These are phyloP conservation scores for Phaffia australis DNA, from an alignment of 768 basidiomycete genomes.

Conservation along the genomic window DNA sequence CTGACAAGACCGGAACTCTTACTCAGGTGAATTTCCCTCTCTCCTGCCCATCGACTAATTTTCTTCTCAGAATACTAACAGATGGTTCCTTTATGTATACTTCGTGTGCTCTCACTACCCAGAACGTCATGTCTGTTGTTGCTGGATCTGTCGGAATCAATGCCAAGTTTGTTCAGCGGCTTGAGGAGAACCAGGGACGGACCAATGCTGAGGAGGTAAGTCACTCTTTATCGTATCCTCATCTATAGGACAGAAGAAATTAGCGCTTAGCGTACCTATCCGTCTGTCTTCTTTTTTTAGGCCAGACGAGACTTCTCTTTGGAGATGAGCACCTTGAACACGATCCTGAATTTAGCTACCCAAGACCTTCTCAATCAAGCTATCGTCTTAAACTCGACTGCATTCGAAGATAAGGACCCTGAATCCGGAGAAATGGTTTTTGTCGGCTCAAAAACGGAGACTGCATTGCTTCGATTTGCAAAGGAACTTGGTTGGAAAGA, in stretches of 20 bases:
- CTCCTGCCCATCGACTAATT: neutral
- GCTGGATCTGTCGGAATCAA: conserved; percentile 90
- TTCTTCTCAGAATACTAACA: neutral
- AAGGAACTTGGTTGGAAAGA: conserved; percentile 66
- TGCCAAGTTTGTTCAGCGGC: conserved; percentile 76
- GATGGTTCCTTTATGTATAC: too few species aligned
- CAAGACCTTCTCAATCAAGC: conserved; percentile 65
- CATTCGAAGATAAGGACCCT: conserved; percentile 65
- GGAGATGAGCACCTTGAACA: conserved; percentile 62
- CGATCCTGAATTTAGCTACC: conserved; percentile 52
- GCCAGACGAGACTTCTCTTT: conserved; percentile 64
- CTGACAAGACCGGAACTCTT: conserved; percentile 92
- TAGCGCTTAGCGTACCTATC: conserved; percentile 40
- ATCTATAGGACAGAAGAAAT: conserved; percentile 8
- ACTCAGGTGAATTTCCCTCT: conserved; percentile 41
- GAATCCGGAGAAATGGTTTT: conserved; percentile 52
- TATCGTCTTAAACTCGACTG: conserved; percentile 85
- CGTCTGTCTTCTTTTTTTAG: neutral
- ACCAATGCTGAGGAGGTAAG: conserved; percentile 56
- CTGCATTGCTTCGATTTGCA: conserved; percentile 74
- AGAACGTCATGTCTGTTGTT: conserved; percentile 91
- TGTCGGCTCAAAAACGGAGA: conserved; percentile 91
- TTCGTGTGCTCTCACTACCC: conserved; percentile 29
- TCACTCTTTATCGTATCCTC: conserved; percentile 19
- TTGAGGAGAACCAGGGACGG: conserved; percentile 59